Evolutionary conservation across 2,329 filamentous ascomycete genomes (phyloP).

Genomic region (Diaporthe sp.): DNA sequence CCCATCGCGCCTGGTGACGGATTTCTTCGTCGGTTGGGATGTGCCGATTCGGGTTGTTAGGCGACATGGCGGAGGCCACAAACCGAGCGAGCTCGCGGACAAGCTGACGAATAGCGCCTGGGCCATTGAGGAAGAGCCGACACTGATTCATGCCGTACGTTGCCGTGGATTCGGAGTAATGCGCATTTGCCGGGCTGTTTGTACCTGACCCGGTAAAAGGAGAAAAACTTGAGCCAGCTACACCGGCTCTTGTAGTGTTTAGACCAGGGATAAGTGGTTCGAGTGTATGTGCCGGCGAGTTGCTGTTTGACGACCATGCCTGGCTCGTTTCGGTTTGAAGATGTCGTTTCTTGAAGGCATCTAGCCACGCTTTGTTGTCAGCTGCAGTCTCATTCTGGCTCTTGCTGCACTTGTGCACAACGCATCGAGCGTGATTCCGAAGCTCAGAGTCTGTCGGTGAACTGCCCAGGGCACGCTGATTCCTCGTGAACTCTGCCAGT

Average conservation of each 20-base stretch:
- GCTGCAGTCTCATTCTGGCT: conserved; percentile 73
- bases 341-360: conserved; percentile 62
- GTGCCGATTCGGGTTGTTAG: conserved; percentile 69
- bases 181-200: background rate
- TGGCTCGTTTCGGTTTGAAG: conserved; percentile 39
- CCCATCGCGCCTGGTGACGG: conserved; percentile 72
- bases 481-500: conserved; percentile 61
- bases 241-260: background rate
- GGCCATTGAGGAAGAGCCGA: conserved; percentile 65
- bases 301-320: conserved; percentile 31
- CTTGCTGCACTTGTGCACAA: conserved; percentile 72
- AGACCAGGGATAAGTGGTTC: background rate
- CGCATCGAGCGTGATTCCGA: conserved; percentile 67
- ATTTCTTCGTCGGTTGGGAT: conserved; percentile 70
- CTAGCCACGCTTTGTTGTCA: conserved; percentile 65
- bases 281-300: conserved; percentile 30
- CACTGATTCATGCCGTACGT: conserved; percentile 23
- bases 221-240: background rate
- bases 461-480: conserved; percentile 55
- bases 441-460: conserved; percentile 65
- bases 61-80: conserved; percentile 63
- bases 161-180: background rate
- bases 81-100: conserved; percentile 64
- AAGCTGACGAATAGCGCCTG: conserved; percentile 69
- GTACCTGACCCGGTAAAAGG: background rate